Percentiles rank a stretch among this genome's conserved stretches.
Evolutionary conservation across 1,284 basidiomycete genomes (phyloP).

Genomic region (Ganoderma leucocontextum): DNA sequence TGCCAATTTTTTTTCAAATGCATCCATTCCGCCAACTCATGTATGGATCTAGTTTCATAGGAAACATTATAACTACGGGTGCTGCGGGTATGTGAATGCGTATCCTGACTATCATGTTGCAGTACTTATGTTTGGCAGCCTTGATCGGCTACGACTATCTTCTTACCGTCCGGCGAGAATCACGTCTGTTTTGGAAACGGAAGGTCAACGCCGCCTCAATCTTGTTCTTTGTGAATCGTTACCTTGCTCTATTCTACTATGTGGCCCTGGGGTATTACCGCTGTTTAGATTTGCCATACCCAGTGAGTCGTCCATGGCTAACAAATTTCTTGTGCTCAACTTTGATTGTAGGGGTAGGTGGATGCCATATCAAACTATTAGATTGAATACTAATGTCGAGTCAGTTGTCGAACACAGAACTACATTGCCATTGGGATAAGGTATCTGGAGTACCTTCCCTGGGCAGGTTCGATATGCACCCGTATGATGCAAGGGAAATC

Average conservation of each 20-base stretch:
- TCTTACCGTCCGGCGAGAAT: constrained; percentile 17
- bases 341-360: not conserved
- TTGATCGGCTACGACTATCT: constrained; percentile 17
- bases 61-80: not conserved
- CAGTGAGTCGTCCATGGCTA: not conserved
- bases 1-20: too few relatives aligned
- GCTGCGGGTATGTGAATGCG: not conserved
- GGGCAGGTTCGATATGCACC: not conserved
- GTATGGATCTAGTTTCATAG: not conserved
- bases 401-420: not conserved
- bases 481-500: too few relatives aligned
- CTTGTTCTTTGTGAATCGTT: constrained; percentile 17
- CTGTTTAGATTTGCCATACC: not conserved
- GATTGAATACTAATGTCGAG: not conserved
- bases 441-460: constrained; percentile 3
- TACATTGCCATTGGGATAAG: not conserved
- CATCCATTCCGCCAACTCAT: not conserved
- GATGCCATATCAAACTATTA: not conserved
- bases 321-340: not conserved
- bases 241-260: not conserved
- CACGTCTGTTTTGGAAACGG: constrained; percentile 16
- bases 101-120: too few relatives aligned
- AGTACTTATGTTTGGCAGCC: not conserved
- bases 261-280: constrained; percentile 1
- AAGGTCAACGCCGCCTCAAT: not conserved